phyloP scores from a whole-genome alignment of 208 protist species.

The Acanthamoeba rhysodes region DNA sequence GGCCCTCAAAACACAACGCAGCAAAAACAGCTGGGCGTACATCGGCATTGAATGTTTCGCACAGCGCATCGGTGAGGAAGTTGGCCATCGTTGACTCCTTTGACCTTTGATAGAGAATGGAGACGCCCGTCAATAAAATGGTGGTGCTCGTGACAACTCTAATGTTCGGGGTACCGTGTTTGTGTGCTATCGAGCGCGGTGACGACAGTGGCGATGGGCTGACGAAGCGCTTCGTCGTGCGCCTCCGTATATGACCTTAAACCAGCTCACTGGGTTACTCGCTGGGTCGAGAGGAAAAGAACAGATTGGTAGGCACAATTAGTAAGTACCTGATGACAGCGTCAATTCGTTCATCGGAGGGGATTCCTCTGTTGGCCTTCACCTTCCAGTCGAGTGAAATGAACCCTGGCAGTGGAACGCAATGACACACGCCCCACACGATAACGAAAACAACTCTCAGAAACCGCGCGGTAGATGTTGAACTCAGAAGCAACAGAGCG shows the following conservation, averaged over 20 bases:
- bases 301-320: too few relatives aligned
- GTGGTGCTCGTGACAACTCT: not conserved
- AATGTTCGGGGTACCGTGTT: not conserved
- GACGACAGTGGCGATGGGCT: constrained; percentile 34
- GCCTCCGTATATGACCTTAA: constrained; percentile 5
- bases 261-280: not conserved
- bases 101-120: not conserved
- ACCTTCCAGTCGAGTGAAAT: constrained; percentile 59
- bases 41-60: constrained; percentile 13
- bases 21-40: not conserved
- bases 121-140: not conserved
- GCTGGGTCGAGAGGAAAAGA: too few relatives aligned
- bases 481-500: too few relatives aligned
- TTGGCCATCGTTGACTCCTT: constrained; percentile 72
- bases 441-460: too few relatives aligned
- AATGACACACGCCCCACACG: not conserved
- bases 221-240: not conserved
- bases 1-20: not conserved
- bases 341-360: constrained; percentile 6
- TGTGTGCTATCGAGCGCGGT: constrained; percentile 64
- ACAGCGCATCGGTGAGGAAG: constrained; percentile 45
- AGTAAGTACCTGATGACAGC: not conserved
- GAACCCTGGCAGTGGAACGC: not conserved
- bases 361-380: constrained; percentile 32
- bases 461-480: too few relatives aligned